Percentiles rank a stretch among this genome's conserved stretches.
phyloP scores from a whole-genome alignment of 2,329 filamentous ascomycete genomes.

The Aspergillus vadensis region DNA sequence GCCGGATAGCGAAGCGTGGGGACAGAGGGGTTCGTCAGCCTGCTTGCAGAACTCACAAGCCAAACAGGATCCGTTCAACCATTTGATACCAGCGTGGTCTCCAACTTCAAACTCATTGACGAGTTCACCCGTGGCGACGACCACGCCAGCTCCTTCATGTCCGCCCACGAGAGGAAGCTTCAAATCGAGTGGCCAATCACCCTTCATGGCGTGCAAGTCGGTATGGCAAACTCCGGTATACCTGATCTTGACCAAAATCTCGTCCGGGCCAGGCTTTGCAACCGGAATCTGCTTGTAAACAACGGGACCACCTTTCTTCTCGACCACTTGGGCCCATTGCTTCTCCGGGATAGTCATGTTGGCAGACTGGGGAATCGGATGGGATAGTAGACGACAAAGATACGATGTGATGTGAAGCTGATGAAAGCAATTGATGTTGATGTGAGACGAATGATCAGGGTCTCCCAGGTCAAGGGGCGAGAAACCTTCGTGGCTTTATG shows the following conservation, averaged over 20 bases:
- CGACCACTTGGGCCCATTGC: slow-evolving; percentile 91
- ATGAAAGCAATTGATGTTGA: background rate
- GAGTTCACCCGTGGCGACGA: slow-evolving; percentile 76
- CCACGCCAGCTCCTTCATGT: slow-evolving; percentile 75
- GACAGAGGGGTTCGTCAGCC: slow-evolving; percentile 80
- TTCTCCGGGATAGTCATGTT: slow-evolving; percentile 65
- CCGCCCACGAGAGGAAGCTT: slow-evolving; percentile 87
- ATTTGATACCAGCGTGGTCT: slow-evolving; percentile 85
- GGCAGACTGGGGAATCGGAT: background rate
- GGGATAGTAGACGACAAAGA: background rate
- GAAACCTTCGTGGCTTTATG: background rate
- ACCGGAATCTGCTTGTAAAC: slow-evolving; percentile 68
- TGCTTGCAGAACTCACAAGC: slow-evolving; percentile 80
- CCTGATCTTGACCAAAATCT: slow-evolving; percentile 89
- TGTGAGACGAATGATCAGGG: background rate
- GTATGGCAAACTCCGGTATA: slow-evolving; percentile 91
- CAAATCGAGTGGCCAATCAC: slow-evolving; percentile 82
- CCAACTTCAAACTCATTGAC: slow-evolving; percentile 78
- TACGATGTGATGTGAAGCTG: background rate
- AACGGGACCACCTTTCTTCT: slow-evolving; percentile 73
- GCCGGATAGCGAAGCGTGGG: slow-evolving; percentile 73
- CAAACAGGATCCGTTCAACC: slow-evolving; percentile 87
- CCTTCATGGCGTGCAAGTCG: slow-evolving; percentile 77
- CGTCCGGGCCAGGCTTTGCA: slow-evolving; percentile 76
- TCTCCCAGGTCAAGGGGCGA: background rate